Conservation (phyloP, 2,329 filamentous ascomycete genomes). For the Beauveria rudraprayagi region DNA sequence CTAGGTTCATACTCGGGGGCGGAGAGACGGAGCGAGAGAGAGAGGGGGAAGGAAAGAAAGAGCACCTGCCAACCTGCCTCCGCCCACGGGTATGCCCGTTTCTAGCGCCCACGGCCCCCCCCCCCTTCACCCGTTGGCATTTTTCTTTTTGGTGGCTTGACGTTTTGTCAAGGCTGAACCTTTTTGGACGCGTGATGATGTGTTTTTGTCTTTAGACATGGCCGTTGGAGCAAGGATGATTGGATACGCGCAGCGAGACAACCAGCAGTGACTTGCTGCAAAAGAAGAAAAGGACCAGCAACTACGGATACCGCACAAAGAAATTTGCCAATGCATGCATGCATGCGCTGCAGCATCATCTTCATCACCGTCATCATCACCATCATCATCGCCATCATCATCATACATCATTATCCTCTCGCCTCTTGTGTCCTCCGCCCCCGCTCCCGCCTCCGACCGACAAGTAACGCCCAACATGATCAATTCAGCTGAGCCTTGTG, state of each 20-base stretch:
- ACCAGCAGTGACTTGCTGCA: background rate
- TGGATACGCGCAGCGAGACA: too few relatives aligned
- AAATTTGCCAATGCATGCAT: conserved; percentile 4
- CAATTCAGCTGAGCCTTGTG: background rate
- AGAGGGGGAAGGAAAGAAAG: too few relatives aligned
- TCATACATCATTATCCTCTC: conserved; percentile 2
- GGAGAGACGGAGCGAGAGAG: background rate
- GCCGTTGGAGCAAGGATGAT: background rate
- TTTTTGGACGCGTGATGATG: background rate
- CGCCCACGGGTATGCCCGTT: conserved; percentile 8
- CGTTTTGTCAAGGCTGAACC: background rate
- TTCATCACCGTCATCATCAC: background rate
- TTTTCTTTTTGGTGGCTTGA: background rate
- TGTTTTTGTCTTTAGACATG: background rate
- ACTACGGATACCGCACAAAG: too few relatives aligned
- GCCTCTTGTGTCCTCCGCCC: background rate
- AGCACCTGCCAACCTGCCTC: background rate
- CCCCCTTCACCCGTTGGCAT: background rate
- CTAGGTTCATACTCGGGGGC: background rate
- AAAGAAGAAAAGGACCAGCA: background rate
- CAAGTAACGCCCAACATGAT: background rate
- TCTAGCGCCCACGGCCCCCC: conserved; percentile 6
- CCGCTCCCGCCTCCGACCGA: background rate
- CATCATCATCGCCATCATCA: background rate
- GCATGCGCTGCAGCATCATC: conserved; percentile 4